Evolutionary conservation across 2,329 filamentous ascomycete genomes (phyloP).

Genomic region (Cladosporium sp.): DNA sequence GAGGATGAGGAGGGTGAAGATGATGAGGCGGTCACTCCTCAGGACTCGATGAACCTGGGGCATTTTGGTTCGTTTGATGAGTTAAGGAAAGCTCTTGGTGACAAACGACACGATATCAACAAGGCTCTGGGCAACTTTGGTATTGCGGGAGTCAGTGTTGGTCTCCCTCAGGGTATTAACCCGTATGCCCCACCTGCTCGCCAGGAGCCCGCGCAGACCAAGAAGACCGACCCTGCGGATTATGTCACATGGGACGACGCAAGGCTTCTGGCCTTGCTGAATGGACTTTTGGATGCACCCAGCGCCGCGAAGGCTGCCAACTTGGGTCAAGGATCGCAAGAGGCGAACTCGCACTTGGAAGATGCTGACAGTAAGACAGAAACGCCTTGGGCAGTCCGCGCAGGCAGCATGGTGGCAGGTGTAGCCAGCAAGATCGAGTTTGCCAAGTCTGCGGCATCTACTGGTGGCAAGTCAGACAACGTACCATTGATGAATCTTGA

Average conservation of each 20-base stretch:
- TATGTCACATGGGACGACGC: slow-evolving; percentile 26
- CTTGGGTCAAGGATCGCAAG: neutral
- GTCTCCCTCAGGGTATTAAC: slow-evolving; percentile 3
- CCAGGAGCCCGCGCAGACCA: slow-evolving; percentile 5
- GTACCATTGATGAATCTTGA: neutral
- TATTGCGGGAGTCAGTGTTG: slow-evolving; percentile 19
- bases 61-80: slow-evolving; percentile 16
- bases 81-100: slow-evolving; percentile 23
- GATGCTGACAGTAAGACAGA: neutral
- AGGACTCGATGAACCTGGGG: slow-evolving; percentile 20
- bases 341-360: too few relatives aligned
- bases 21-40: slow-evolving; percentile 39
- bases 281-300: slow-evolving; percentile 29
- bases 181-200: neutral
- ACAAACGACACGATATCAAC: slow-evolving; percentile 17
- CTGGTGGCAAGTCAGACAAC: neutral
- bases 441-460: neutral
- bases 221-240: slow-evolving; percentile 10
- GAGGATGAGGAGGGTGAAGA: slow-evolving; percentile 44
- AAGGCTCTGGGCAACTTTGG: slow-evolving; percentile 23
- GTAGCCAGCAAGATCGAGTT: neutral
- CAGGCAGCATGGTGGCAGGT: slow-evolving; percentile 1
- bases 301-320: neutral
- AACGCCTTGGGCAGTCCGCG: neutral
- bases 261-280: slow-evolving; percentile 27